Conservation (phyloP, 1,139 yeast species). For the Candida sanyaensis region DNA sequence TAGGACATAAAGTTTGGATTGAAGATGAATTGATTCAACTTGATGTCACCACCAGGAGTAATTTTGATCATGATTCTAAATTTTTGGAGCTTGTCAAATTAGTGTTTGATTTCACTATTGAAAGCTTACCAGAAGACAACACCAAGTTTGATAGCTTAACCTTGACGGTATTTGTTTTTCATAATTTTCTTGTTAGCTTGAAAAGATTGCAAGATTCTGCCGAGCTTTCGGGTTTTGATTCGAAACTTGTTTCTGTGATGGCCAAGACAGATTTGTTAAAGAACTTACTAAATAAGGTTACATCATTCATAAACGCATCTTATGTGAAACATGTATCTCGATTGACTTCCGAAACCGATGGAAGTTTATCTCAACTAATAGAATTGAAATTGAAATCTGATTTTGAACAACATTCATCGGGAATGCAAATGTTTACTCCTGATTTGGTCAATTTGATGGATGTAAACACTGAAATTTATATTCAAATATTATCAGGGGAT, state of each 20-base stretch:
- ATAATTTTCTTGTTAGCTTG: slow-evolving; percentile 25
- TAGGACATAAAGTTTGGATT: slow-evolving; percentile 36
- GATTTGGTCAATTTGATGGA: slow-evolving; percentile 29
- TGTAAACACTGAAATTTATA: slow-evolving; percentile 26
- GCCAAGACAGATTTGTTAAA: slow-evolving; percentile 4
- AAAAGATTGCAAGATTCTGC: slow-evolving; percentile 14
- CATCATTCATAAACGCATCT: slow-evolving; percentile 7
- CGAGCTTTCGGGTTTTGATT: slow-evolving; percentile 9
- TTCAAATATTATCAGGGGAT: slow-evolving; percentile 12
- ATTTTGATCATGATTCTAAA: not conserved
- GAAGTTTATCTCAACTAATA: slow-evolving; percentile 6
- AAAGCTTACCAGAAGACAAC: slow-evolving; percentile 4
- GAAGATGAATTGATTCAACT: slow-evolving; percentile 19
- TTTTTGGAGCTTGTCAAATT: slow-evolving; percentile 5
- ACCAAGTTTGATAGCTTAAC: slow-evolving; percentile 11
- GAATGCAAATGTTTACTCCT: slow-evolving; percentile 18
- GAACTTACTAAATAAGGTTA: slow-evolving; percentile 4
- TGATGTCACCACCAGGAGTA: not conserved
- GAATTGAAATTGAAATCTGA: slow-evolving; percentile 1
- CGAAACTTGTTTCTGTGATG: slow-evolving; percentile 8
- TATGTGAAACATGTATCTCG: slow-evolving; percentile 6
- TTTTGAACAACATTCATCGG: not conserved
- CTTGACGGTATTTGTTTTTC: slow-evolving; percentile 17
- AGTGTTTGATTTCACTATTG: slow-evolving; percentile 13
- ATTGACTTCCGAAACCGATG: slow-evolving; percentile 7